phyloP scores from a whole-genome alignment of 2,329 filamentous ascomycete genomes.

The Monosporascus sp. region DNA sequence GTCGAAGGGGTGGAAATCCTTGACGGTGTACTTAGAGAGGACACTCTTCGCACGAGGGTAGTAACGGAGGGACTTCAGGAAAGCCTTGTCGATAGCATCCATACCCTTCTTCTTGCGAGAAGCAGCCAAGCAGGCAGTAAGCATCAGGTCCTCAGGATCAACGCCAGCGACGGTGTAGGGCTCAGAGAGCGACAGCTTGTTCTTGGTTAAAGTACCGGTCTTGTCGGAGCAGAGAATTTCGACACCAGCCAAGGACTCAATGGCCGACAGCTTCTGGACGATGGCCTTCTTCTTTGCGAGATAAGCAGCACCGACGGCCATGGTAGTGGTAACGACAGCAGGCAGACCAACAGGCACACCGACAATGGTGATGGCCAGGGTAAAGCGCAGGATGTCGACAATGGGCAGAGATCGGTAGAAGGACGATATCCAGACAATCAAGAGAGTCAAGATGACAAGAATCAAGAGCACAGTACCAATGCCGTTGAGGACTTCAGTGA shows the following conservation, averaged over 20 bases:
- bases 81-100: slow-evolving; percentile 91
- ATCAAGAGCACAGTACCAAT: slow-evolving; percentile 78
- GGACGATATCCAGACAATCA: slow-evolving; percentile 79
- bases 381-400: slow-evolving; percentile 75
- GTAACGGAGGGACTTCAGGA: slow-evolving; percentile 77
- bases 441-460: slow-evolving; percentile 73
- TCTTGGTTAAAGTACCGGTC: slow-evolving; percentile 90
- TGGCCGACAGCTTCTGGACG: slow-evolving; percentile 87
- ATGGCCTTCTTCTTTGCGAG: slow-evolving; percentile 91
- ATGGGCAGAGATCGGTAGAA: slow-evolving; percentile 86
- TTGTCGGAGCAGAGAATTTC: slow-evolving; percentile 94
- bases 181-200: slow-evolving; percentile 84
- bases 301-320: slow-evolving; percentile 90
- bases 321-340: slow-evolving; percentile 88
- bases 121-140: slow-evolving; percentile 84
- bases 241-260: slow-evolving; percentile 87
- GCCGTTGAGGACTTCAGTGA: slow-evolving; percentile 84
- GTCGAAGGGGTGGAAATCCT: slow-evolving; percentile 85
- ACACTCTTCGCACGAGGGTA: slow-evolving; percentile 80
- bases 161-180: slow-evolving; percentile 80
- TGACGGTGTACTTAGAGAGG: slow-evolving; percentile 76
- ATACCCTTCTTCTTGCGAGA: slow-evolving; percentile 95
- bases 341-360: slow-evolving; percentile 91
- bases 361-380: slow-evolving; percentile 83
- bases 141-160: slow-evolving; percentile 82